Evolutionary conservation across 2,329 filamentous ascomycete species (phyloP), one percentile per base, ranked within the genome.

Genomic region (Claviceps capensis): DNA sequence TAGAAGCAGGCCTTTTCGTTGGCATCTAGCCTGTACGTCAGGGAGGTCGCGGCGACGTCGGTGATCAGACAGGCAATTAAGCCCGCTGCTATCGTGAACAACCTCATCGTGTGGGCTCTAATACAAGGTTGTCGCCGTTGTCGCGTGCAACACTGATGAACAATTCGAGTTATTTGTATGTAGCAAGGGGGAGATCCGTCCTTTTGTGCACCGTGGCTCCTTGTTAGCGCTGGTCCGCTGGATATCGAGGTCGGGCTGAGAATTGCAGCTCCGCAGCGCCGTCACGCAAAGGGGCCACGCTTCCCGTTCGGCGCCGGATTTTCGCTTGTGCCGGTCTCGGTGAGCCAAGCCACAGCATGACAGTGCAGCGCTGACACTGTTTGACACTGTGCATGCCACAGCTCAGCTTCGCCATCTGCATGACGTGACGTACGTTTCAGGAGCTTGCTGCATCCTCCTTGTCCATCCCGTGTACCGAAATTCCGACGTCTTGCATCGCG

Each of bases 1-100:
- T 86, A 96, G 80, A 98, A 98, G 75, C 93, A 98, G 55, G 93
- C 88, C 71, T 87, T 89, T 76, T 97, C 93, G 73, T 94, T 87
- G 49, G 93, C 86, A 50, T 77, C 72, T 47, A 98, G 77, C 71
- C 90, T 88, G 76, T 96, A 98, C 47, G 93, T 98, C 65, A 98
- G 77, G 42, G 93, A 90, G 4, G 93, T 98, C 40, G 88, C 89
- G 51, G 86, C 82, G 50, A 84, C 85, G 55, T 85, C 73, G 54
- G 85, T 83, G 53, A 82, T 72, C 57, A 87, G 69, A 63, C 77
- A 81, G 72, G 85, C 85, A 67, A 94, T 65, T 51, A 93, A 77
- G 72, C 84, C 81, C 60, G 78, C 74, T 51, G 81, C 71, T 55
- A 86, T 62, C 57, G 77, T 69, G 56, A 76, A 72, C 58, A 83